Evolutionary conservation across 1,284 basidiomycete species (phyloP), one percentile per base, ranked within the genome.

Genomic region (Fomitopsis pinicola): DNA sequence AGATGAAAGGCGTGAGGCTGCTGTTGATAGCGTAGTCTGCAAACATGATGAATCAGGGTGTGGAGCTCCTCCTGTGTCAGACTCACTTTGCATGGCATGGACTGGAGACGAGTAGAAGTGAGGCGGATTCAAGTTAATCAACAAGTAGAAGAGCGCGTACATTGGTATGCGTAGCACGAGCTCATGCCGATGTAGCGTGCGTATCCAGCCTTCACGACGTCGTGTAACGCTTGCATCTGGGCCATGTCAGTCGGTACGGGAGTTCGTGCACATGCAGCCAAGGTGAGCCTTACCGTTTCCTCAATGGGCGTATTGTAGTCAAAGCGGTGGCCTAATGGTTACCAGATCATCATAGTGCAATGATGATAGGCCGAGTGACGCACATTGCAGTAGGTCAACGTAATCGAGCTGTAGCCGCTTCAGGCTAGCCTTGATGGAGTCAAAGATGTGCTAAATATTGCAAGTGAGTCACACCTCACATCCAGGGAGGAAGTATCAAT

Each of bases 111-210:
- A 30, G 19, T 30, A 14, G 22, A 59, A 62, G 35, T 3, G 6
- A 56, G 33, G 3, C 50, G n/a, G 14, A 42, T 74, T 15, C 30
- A 38, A 10, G 17, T 36, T 12, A n/a, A 19, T 52, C 36, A 26
- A n/a, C 6, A 22, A 2, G 28, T 30, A 8, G 5, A 50, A 54
- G 15, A n/a, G 30, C 8, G 30, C 60, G 52, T 50, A 72, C 72
- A 73, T 60, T 74, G 72, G 45, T 69, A 73, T 2, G 73, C 73
- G 28, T 62, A 68, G 63, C 73, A 74, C 7, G 75, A 78, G 35
- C 77, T 80, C 86, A 85, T 88, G 52, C 88, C 88, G 60, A 89
- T 81, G 73, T 90, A 90, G 12, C 87, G 78, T 14, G 82, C 87
- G 62, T 82, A 82, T 3, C 88, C 88, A 0, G 79, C 79, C 68